These are phyloP conservation scores for Persicaria tinctoria DNA, from an alignment of 148 eudicot genomes.

Conservation along the genomic window DNA sequence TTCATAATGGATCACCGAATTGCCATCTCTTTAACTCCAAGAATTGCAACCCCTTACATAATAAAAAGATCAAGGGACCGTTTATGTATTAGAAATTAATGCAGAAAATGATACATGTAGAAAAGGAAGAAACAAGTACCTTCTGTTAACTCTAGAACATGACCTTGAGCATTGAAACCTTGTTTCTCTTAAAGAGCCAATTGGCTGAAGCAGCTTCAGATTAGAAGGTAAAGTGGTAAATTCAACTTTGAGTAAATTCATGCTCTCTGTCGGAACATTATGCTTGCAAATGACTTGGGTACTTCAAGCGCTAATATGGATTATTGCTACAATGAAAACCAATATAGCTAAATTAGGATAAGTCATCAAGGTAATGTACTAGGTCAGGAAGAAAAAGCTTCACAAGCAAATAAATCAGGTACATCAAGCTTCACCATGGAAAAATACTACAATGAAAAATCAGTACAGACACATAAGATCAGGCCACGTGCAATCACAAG, in stretches of 20 bases:
- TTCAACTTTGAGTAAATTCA: neutral
- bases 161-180: constrained; percentile 2
- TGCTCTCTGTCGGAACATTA: constrained; percentile 3
- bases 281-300: neutral
- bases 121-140: neutral
- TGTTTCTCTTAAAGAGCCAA: constrained; percentile 1
- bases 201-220: neutral
- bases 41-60: neutral
- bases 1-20: neutral
- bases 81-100: neutral
- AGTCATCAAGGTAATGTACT: neutral
- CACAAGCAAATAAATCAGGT: neutral
- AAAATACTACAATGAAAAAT: neutral
- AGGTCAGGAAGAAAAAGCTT: neutral
- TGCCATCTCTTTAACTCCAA: neutral
- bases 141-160: neutral
- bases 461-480: neutral
- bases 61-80: neutral
- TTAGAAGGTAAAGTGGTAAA: constrained; percentile 2
- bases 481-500: neutral
- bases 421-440: neutral
- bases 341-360: neutral
- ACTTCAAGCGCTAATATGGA: neutral
- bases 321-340: neutral
- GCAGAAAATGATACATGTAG: neutral